Base-by-base conservation (phyloP, 371 early-diverging fungal genomes). In the Mucor racemosus region DNA sequence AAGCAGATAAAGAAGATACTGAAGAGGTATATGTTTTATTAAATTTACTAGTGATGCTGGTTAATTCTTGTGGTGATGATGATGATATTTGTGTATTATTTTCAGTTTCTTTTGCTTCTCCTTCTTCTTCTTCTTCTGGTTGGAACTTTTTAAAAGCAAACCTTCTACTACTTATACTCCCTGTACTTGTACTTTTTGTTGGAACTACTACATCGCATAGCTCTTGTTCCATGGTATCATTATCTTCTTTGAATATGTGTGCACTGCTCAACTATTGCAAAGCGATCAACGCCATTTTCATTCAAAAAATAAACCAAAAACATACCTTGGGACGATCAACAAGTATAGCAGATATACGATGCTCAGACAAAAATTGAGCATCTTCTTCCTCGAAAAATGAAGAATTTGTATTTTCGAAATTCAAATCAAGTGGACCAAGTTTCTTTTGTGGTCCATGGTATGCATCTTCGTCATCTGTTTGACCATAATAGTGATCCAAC, bases 261-360 rank as follows among this genome's bases (percentile, higher is more conserved):
- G 64, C 63, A 36, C 58, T 21, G 14, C 48, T 62, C 36, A 63
- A 48, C 68, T 68, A 41, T 35, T 14, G 14, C 17, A 53, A 14
- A 21, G 13, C 11, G 14, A 4, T 53, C 8, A 53, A 19, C 46
- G 17, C 17, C 46, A 3, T 10, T 19, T 53, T 26, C 11, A 38
- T 11, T 38, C 38, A 11, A 1, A 7, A 4, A 33, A 14, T 14
- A 54, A 55, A 55, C 7, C 5, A 55, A 8, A 1, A n/a, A 8
- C 9, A 38, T 60, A 68, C 69, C 64, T 64, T 64, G 19, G 64
- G 64, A 26, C 64, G 33, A 8, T 68, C 69, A 19, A 60, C 60
- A 14, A 71, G 57, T 8, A 71, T 71, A n/a, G 71, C 66, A 17
- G 71, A 60, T 61, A 71, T 71, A 10, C 71, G 55, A 53, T 66